Conservation (phyloP, 148 eudicot species). For the Heliamphora exappendiculata region DNA sequence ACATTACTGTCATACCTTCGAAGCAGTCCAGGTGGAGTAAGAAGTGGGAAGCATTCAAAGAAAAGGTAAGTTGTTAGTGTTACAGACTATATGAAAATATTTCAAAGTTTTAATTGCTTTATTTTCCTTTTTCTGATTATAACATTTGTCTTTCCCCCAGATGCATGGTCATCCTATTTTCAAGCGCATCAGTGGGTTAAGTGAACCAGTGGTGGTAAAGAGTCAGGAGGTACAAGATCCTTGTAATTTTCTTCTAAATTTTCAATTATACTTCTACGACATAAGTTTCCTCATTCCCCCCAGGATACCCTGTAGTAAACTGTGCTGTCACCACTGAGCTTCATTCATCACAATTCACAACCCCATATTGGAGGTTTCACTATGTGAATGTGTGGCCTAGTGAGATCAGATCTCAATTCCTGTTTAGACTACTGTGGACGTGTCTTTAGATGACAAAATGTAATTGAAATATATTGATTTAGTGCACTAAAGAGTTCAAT, state of each 20-base stretch:
- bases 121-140: neutral
- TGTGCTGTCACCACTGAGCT: neutral
- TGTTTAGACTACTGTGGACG: neutral
- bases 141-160: conserved; percentile 31
- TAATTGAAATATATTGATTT: neutral
- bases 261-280: neutral
- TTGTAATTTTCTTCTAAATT: neutral
- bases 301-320: neutral
- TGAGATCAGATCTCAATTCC: neutral
- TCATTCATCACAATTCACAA: neutral
- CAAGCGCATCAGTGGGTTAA: conserved; percentile 59
- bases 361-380: neutral
- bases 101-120: neutral
- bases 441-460: neutral
- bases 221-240: conserved; percentile 70
- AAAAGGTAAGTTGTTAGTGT: conserved; percentile 25
- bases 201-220: conserved; percentile 79
- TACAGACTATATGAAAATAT: neutral
- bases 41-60: conserved; percentile 72
- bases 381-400: neutral
- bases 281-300: neutral
- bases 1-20: conserved; percentile 57
- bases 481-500: neutral
- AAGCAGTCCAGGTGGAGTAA: conserved; percentile 73
- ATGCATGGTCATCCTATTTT: conserved; percentile 67